Evolutionary conservation across 441 rosid genomes (phyloP).

Genomic region (Jatropha podagrica): DNA sequence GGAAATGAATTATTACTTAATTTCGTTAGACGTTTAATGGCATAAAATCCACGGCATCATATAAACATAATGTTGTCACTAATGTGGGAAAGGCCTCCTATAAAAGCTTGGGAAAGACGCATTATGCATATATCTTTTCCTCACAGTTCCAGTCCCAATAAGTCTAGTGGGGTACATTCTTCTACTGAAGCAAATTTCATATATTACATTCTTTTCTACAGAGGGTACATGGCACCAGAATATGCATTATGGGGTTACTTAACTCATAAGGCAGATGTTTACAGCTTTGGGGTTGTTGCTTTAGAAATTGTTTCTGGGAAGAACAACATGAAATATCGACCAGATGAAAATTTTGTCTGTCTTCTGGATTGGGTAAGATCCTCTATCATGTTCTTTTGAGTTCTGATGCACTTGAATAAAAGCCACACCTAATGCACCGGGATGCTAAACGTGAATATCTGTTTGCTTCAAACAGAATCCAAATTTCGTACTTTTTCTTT

Average conservation of each 20-base stretch:
- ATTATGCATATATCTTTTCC: neutral
- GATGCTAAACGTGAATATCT: neutral
- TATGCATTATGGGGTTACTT: conserved; percentile 62
- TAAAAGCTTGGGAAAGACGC: neutral
- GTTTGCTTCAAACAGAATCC: neutral
- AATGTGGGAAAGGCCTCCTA: neutral
- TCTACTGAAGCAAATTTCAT: neutral
- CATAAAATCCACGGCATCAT: neutral
- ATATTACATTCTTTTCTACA: conserved; percentile 1
- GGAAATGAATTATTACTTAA: neutral
- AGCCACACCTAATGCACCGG: neutral
- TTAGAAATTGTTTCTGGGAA: conserved; percentile 67
- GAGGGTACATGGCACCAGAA: conserved; percentile 68
- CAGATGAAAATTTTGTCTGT: conserved; percentile 47
- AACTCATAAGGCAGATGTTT: conserved; percentile 56
- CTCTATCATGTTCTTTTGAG: neutral
- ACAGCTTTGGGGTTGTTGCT: conserved; percentile 62
- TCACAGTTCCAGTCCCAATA: neutral
- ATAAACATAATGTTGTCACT: neutral
- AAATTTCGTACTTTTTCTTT: neutral
- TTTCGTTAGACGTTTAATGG: neutral
- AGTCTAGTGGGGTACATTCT: neutral
- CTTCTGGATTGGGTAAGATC: conserved; percentile 57
- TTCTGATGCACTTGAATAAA: neutral
- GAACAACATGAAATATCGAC: conserved; percentile 53